Conservation (phyloP, 202 grass and related monocot genomes). For the Setaria viridis region DNA sequence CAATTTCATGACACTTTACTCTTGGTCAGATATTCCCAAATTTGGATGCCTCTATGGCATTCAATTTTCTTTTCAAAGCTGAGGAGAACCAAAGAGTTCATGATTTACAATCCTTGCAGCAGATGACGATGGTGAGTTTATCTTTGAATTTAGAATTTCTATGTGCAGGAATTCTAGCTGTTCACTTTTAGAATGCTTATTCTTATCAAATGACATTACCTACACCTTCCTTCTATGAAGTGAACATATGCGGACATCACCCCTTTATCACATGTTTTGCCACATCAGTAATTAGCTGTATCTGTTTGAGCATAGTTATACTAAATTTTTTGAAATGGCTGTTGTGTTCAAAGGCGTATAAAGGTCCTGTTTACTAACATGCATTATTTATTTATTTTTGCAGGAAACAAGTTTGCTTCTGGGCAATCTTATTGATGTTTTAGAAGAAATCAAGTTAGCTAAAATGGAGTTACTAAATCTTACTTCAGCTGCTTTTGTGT, state of each 20-base stretch:
- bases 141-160: slow-evolving; percentile 34
- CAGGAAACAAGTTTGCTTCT: slow-evolving; percentile 93
- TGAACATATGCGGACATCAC: slow-evolving; percentile 14
- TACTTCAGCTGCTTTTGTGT: slow-evolving; percentile 52
- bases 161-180: not conserved
- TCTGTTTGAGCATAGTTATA: slow-evolving; percentile 17
- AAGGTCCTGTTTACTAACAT: slow-evolving; percentile 28
- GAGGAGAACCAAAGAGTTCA: slow-evolving; percentile 57
- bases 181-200: slow-evolving; percentile 1
- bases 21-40: slow-evolving; percentile 67
- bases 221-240: slow-evolving; percentile 3
- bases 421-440: slow-evolving; percentile 79
- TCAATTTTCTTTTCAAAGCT: slow-evolving; percentile 82
- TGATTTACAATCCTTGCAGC: slow-evolving; percentile 59
- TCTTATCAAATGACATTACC: not conserved
- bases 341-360: slow-evolving; percentile 10
- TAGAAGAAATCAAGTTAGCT: slow-evolving; percentile 82
- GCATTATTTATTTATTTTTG: slow-evolving; percentile 16
- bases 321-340: slow-evolving; percentile 1
- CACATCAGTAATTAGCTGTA: not conserved
- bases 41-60: slow-evolving; percentile 67
- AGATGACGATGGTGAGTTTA: slow-evolving; percentile 69
- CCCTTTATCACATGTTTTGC: slow-evolving; percentile 16
- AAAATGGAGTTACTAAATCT: slow-evolving; percentile 76
- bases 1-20: slow-evolving; percentile 42